Evolutionary conservation across 2,329 filamentous ascomycete genomes (phyloP).

Genomic region (Penicillium hordei): DNA sequence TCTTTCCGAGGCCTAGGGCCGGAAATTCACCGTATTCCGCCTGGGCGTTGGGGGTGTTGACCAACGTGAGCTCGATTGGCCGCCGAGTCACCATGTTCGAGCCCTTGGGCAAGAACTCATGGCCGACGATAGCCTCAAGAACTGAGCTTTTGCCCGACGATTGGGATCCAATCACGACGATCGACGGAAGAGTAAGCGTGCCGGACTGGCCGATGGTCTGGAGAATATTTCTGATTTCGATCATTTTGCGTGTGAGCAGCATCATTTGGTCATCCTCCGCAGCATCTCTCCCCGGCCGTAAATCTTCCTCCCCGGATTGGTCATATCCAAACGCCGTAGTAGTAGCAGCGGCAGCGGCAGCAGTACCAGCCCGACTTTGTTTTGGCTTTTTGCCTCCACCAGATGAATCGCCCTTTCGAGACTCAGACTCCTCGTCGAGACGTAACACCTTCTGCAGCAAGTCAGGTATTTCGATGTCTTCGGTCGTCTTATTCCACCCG

Average conservation of each 20-base stretch:
- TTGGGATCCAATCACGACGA: slow-evolving; percentile 98
- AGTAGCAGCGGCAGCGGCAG: slow-evolving; percentile 67
- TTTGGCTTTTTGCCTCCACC: slow-evolving; percentile 53
- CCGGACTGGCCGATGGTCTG: slow-evolving; percentile 90
- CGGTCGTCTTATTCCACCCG: slow-evolving; percentile 82
- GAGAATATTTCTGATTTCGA: slow-evolving; percentile 90
- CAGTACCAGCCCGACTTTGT: slow-evolving; percentile 56
- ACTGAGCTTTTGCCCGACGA: slow-evolving; percentile 98
- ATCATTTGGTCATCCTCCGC: slow-evolving; percentile 98
- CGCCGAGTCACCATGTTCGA: slow-evolving; percentile 96
- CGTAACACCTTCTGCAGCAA: slow-evolving; percentile 77
- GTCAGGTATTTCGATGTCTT: slow-evolving; percentile 67
- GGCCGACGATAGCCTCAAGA: slow-evolving; percentile 91
- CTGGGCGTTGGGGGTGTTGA: slow-evolving; percentile 86
- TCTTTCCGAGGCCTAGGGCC: slow-evolving; percentile 81
- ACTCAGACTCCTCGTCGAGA: slow-evolving; percentile 60
- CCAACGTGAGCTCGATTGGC: slow-evolving; percentile 91
- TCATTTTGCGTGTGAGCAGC: slow-evolving; percentile 99
- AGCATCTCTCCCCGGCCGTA: slow-evolving; percentile 60
- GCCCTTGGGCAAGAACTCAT: slow-evolving; percentile 97
- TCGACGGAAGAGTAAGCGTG: slow-evolving; percentile 84
- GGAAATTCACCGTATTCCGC: slow-evolving; percentile 96
- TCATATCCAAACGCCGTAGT: slow-evolving; percentile 79
- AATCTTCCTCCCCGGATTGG: slow-evolving; percentile 62
- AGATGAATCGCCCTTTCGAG: slow-evolving; percentile 45